Evolutionary conservation across 768 basidiomycete genomes (phyloP), one percentile per base, ranked within the genome.

Genomic region (Brasilioporus rufonigricans): DNA sequence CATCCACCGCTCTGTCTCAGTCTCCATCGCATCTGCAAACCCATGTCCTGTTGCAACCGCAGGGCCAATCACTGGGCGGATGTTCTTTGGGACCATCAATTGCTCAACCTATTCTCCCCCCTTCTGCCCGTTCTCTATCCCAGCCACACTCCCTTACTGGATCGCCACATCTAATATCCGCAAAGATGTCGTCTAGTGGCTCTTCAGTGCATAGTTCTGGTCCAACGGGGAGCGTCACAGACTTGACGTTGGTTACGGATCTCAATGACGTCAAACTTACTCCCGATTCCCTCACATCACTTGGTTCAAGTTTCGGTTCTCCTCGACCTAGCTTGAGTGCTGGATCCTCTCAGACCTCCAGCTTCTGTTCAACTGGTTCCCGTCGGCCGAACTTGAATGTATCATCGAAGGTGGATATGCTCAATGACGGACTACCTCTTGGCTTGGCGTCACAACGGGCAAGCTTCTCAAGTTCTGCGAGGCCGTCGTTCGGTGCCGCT

Each of bases 121-220:
- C 68, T 39, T 44, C 62, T 19, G 47, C 68, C 14, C 60, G 56
- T 35, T 56, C 69, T 8, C 48, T 68, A 14, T 68, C 68, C 1
- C 64, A 53, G 27, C 59, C 69, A 21, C 71, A 59, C 43, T 72
- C 69, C 9, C 59, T 71, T 27, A 55, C 63, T 12, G 67, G 63
- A n/a, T 71, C 69, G 21, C 69, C 69, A 16, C 65, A 55, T 40
- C 39, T 46, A 16, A 49, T 59, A 40, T 66, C 68, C 21, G 41
- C 69, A 23, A 69, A 59, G 29, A 54, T 53, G 23, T 53, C 62
- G 3, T 62, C 71, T 13, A 57, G 61, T 5, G 57, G 56, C 23
- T 60, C 70, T 24, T 66, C 65, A 10, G 53, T 46, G 31, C 55
- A 62, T 21, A 57, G 53, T 38, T 55, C 63, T 40, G 50, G 62